Conservation (phyloP, 768 basidiomycete species). For the Tylopilus vinaceipallidus region DNA sequence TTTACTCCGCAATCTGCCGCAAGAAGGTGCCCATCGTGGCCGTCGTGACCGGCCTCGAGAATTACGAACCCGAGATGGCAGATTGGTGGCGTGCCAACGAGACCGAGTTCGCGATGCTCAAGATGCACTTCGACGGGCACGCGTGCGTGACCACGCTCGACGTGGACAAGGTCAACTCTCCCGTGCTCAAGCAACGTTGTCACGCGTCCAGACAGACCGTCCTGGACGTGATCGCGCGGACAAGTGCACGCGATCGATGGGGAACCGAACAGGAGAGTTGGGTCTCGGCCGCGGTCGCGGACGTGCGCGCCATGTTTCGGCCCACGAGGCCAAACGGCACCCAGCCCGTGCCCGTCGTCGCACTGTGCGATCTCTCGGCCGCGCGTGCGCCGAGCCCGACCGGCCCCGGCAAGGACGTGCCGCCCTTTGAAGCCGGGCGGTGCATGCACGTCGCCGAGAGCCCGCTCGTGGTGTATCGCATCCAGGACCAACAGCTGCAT, state of each 20-base stretch:
- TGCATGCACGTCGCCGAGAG: constrained; percentile 21
- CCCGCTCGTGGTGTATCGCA: constrained; percentile 16
- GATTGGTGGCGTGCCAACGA: constrained; percentile 36
- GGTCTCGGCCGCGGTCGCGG: constrained; percentile 19
- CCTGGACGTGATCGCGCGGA: constrained; percentile 16
- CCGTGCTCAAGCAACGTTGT: constrained; percentile 27
- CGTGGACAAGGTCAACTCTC: constrained; percentile 28
- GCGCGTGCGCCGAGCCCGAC: neutral
- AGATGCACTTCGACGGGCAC: constrained; percentile 35
- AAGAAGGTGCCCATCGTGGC: constrained; percentile 37
- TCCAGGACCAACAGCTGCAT: constrained; percentile 21
- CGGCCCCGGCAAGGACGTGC: constrained; percentile 8
- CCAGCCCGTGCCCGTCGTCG: constrained; percentile 18
- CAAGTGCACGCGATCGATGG: constrained; percentile 27
- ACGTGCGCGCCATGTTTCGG: constrained; percentile 25
- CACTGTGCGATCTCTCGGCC: constrained; percentile 23
- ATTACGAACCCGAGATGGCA: constrained; percentile 30
- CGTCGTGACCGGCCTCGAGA: constrained; percentile 39
- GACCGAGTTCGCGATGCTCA: constrained; percentile 25
- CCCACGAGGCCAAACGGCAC: constrained; percentile 5
- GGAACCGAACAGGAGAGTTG: constrained; percentile 18
- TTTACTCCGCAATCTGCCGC: constrained; percentile 35
- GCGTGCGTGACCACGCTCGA: constrained; percentile 41
- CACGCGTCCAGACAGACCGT: constrained; percentile 24
- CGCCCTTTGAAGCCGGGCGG: constrained; percentile 20